Evolutionary conservation across 23 red algal genomes (phyloP).

Genomic region (Porphyridium purpureum): DNA sequence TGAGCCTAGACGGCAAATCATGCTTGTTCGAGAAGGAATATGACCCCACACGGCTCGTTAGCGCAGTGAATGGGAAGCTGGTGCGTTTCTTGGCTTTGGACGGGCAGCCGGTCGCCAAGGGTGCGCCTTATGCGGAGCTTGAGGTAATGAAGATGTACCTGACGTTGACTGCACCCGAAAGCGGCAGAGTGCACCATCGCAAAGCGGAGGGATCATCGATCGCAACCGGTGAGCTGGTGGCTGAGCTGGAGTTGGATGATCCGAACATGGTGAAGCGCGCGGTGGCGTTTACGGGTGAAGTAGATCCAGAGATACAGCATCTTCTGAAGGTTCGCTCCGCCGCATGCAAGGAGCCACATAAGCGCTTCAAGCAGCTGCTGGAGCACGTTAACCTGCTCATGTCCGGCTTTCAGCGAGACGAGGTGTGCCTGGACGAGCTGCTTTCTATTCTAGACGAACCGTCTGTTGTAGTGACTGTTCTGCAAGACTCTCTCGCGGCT

Average conservation of each 20-base stretch:
- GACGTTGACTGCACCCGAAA: constrained; percentile 50
- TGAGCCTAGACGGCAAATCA: constrained; percentile 82
- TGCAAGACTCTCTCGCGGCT: constrained; percentile 56
- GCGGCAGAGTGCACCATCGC: constrained; percentile 42
- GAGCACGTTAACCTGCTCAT: constrained; percentile 31
- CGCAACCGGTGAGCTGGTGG: constrained; percentile 70
- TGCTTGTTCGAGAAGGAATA: constrained; percentile 67
- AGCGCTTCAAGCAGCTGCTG: constrained; percentile 33
- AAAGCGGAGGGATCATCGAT: constrained; percentile 45
- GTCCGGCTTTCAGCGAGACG: constrained; percentile 68
- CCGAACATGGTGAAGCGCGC: constrained; percentile 60
- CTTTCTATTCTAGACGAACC: constrained; percentile 38
- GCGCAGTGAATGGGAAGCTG: constrained; percentile 68
- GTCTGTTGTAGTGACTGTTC: constrained; percentile 44
- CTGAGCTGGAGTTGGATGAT: constrained; percentile 70
- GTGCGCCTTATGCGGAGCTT: constrained; percentile 64
- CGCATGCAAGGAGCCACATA: constrained; percentile 65
- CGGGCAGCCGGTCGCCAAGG: constrained; percentile 47
- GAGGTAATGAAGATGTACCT: constrained; percentile 99
- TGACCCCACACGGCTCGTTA: constrained; percentile 53
- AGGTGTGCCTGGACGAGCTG: constrained; percentile 19
- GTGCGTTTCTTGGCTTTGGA: constrained; percentile 75
- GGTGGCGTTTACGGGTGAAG: constrained; percentile 33
- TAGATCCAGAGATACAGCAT: too few relatives aligned
- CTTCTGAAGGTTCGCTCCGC: constrained; percentile 49